Base-by-base conservation (phyloP, 75 land plant genomes). In the Picea glauca region DNA sequence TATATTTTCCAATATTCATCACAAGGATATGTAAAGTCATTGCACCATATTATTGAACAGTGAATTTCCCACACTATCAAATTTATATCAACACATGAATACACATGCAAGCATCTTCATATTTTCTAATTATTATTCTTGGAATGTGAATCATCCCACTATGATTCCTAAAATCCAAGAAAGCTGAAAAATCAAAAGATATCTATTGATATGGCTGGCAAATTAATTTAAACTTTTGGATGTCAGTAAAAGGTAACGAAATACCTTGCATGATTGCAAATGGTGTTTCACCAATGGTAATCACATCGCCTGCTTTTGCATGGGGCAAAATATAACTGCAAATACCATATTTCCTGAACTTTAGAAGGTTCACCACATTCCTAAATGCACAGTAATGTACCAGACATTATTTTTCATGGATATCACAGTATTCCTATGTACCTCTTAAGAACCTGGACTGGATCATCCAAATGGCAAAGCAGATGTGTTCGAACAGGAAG, bases 201-300 rank as follows among this genome's bases (percentile, higher is more conserved):
- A 18, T n/a, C 9, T 1, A 40, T 46, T 40, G 21, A 68, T 17
- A 40, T 1, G 0, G 8, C 50, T 68, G 1, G n/a, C 20, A 7
- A 38, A 13, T 76, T 20, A 14, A 80, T 31, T 46, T 32, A 38
- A 65, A 32, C 8, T n/a, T 18, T 35, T 60, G 46, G 20, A 18
- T 26, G 70, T 74, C 13, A 43, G 31, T n/a, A 62, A 32, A 23
- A 50, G n/a, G 33, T 23, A 21, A 6, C 0, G 57, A 75, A 30
- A n/a, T 81, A 87, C 88, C 88, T 81, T 87, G 88, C 88, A 87
- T 87, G 40, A 87, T 87, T 35, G 88, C 88, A 43, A 87, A 67
- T 54, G 88, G 88, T 79, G 88, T 84, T 62, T 87, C 88, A 40
- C 88, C 83, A 70, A 87, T 81, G 17, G 82, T 83, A 58, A 87